These are phyloP conservation scores for Naganishia liquefaciens DNA, from an alignment of 1,284 basidiomycete genomes.

Conservation along the genomic window DNA sequence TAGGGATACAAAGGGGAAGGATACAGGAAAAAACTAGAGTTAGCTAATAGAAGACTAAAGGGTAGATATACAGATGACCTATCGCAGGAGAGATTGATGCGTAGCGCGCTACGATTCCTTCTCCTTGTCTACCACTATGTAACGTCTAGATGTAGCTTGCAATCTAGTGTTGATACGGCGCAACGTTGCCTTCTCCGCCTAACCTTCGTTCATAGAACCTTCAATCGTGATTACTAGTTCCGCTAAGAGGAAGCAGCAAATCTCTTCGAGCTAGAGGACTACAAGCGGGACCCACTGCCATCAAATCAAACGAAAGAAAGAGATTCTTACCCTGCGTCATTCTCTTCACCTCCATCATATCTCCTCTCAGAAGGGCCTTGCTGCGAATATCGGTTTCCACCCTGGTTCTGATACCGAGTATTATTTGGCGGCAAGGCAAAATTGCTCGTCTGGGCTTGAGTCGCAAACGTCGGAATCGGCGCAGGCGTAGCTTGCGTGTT, in stretches of 20 bases:
- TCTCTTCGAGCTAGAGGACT: no score
- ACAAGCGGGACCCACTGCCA: no score
- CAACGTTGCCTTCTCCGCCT: no score
- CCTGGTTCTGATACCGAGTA: conserved; percentile 18
- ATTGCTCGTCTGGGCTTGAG: conserved; percentile 17
- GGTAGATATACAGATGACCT: conserved; percentile 14
- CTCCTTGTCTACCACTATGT: conserved; percentile 9
- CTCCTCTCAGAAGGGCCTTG: conserved; percentile 21
- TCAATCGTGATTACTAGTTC: no score
- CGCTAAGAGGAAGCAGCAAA: no score
- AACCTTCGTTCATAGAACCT: no score
- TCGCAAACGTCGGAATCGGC: conserved; percentile 18
- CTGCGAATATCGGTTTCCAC: conserved; percentile 23
- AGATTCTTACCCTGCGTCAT: conserved; percentile 30
- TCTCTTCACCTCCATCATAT: conserved; percentile 13
- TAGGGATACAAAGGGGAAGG: conserved; percentile 12
- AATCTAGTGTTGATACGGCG: no score
- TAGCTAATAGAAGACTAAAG: conserved; percentile 14
- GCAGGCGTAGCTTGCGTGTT: conserved; percentile 1
- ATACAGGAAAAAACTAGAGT: conserved; percentile 22
- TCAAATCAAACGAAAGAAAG: neutral
- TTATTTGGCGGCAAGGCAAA: conserved; percentile 23
- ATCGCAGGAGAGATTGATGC: conserved; percentile 4
- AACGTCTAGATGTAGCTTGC: conserved; percentile 19
- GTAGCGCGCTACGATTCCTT: conserved; percentile 9